phyloP scores from a whole-genome alignment of 768 basidiomycete genomes.

The Trametes cinnabarina region DNA sequence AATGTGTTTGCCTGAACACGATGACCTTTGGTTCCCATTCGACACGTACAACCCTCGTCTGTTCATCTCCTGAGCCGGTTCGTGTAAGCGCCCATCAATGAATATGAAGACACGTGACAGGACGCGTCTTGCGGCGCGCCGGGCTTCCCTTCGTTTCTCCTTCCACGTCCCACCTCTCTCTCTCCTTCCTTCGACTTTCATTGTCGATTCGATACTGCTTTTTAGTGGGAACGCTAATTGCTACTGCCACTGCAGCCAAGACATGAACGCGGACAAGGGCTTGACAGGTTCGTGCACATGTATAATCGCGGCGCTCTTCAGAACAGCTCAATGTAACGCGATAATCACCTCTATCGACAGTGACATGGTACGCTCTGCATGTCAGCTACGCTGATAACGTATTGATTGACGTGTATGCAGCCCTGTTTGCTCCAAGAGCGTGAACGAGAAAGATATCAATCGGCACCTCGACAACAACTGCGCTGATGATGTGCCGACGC shows the following conservation, averaged over 20 bases:
- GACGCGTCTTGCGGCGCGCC: not conserved
- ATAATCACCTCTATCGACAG: not conserved
- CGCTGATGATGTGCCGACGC: constrained; percentile 8
- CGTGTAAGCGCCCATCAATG: not conserved
- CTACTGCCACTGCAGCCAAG: not conserved
- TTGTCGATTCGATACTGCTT: too few species aligned
- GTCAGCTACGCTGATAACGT: not conserved
- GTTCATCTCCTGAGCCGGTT: too few species aligned
- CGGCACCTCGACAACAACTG: constrained; percentile 29
- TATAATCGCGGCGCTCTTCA: not conserved
- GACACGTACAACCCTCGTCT: not conserved
- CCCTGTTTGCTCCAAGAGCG: constrained; percentile 26
- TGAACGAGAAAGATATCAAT: constrained; percentile 27
- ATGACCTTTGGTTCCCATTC: not conserved
- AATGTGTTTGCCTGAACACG: too few species aligned
- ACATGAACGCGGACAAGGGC: constrained; percentile 4
- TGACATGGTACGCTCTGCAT: constrained; percentile 11
- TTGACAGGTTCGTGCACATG: not conserved
- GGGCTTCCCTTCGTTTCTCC: too few species aligned
- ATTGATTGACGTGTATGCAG: constrained; percentile 16
- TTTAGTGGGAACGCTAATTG: too few species aligned
- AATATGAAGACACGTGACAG: not conserved
- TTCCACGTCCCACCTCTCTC: too few species aligned
- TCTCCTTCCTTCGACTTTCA: too few species aligned
- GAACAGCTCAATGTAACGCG: not conserved